Conservation (phyloP, 345 rosid genomes). For the Trapa incisa region DNA sequence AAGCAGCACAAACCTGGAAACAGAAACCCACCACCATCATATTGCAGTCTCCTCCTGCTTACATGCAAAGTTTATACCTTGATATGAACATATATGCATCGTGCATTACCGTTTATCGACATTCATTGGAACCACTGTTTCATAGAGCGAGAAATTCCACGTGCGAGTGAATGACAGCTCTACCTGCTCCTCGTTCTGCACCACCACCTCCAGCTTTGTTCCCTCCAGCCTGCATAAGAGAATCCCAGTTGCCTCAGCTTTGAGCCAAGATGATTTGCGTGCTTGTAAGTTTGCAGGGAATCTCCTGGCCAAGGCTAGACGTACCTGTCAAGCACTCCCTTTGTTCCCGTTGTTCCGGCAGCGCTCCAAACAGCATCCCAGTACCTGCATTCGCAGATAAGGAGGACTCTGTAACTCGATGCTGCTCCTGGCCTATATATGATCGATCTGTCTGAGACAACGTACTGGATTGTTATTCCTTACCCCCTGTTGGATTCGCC, state of each 20-base stretch:
- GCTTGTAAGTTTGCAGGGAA: too few relatives aligned
- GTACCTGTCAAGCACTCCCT: slow-evolving; percentile 43
- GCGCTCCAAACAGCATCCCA: slow-evolving; percentile 16
- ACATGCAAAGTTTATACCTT: neutral
- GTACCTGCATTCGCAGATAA: slow-evolving; percentile 7
- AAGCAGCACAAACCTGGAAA: slow-evolving; percentile 60
- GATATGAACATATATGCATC: too few relatives aligned
- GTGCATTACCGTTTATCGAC: slow-evolving; percentile 47
- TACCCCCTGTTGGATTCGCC: slow-evolving; percentile 13
- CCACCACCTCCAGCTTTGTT: slow-evolving; percentile 28
- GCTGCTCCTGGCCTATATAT: neutral
- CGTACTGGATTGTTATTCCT: neutral
- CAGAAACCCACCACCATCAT: neutral
- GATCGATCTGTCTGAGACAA: too few relatives aligned
- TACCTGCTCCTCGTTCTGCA: slow-evolving; percentile 35
- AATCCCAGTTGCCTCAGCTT: neutral
- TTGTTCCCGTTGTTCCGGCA: slow-evolving; percentile 8
- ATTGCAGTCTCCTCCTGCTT: neutral
- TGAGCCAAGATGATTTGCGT: neutral
- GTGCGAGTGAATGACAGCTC: slow-evolving; percentile 50
- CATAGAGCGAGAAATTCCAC: slow-evolving; percentile 42
- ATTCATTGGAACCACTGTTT: slow-evolving; percentile 37
- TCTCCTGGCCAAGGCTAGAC: neutral
- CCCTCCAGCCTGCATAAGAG: slow-evolving; percentile 25
- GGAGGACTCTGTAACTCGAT: neutral